A percentile compares a stretch with the other conserved stretches of the same genome.
Evolutionary conservation across 1,284 basidiomycete species (phyloP).

Genomic region (Laetiporus sulphureus): DNA sequence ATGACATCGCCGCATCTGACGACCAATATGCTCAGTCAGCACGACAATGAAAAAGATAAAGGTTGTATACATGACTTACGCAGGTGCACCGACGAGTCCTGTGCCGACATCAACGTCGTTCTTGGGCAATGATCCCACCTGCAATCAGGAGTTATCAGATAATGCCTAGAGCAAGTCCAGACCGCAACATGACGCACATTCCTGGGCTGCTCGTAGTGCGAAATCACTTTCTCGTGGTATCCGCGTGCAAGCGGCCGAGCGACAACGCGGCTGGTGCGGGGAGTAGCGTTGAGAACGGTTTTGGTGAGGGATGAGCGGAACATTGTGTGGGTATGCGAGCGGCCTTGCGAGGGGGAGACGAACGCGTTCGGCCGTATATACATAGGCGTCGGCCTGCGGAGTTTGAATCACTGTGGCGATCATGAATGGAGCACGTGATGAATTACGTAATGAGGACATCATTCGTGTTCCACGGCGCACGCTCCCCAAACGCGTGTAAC

Average conservation of each 20-base stretch:
- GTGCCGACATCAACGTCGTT: constrained; percentile 90
- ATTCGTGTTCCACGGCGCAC: too few species aligned
- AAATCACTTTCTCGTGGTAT: constrained; percentile 93
- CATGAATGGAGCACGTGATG: constrained; percentile 8
- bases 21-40: constrained; percentile 10
- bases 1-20: constrained; percentile 87
- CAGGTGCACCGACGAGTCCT: constrained; percentile 96
- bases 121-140: constrained; percentile 96
- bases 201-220: constrained; percentile 92
- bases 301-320: constrained; percentile 56
- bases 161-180: constrained; percentile 28
- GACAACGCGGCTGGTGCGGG: constrained; percentile 33
- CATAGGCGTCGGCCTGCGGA: constrained; percentile 10
- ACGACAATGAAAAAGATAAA: constrained; percentile 2
- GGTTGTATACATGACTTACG: constrained; percentile 52
- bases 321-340: constrained; percentile 40
- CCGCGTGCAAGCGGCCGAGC: constrained; percentile 50
- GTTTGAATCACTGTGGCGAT: constrained; percentile 3
- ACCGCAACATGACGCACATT: constrained; percentile 59
- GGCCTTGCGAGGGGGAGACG: constrained; percentile 14
- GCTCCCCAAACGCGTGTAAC: too few species aligned
- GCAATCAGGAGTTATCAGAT: constrained; percentile 47
- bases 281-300: constrained; percentile 38
- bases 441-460: too few species aligned
- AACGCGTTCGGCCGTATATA: constrained; percentile 7